phyloP scores from a whole-genome alignment of 306 rosid genomes.

The Dalbergia oliveri region DNA sequence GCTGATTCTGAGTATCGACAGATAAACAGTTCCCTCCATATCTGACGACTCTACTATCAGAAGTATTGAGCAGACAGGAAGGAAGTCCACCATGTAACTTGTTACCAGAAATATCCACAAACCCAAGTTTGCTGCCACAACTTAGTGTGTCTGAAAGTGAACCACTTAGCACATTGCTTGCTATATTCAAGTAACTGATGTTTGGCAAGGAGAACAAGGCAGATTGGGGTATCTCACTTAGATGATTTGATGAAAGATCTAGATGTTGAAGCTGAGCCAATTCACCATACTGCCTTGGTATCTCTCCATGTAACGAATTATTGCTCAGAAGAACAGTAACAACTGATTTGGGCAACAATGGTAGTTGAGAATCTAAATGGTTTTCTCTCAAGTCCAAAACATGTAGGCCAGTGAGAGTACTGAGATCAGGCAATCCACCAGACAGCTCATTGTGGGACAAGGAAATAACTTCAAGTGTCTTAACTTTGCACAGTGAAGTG shows the following conservation, averaged over 20 bases:
- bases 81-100: constrained; percentile 77
- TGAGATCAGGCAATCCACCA: constrained; percentile 72
- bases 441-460: constrained; percentile 73
- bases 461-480: constrained; percentile 65
- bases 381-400: constrained; percentile 77
- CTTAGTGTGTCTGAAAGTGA: constrained; percentile 55
- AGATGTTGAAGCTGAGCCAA: constrained; percentile 82
- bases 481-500: constrained; percentile 57
- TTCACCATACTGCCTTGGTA: constrained; percentile 66
- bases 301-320: constrained; percentile 71
- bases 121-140: constrained; percentile 77
- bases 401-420: constrained; percentile 60
- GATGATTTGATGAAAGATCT: constrained; percentile 74
- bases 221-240: constrained; percentile 65
- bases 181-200: constrained; percentile 75
- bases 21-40: constrained; percentile 74
- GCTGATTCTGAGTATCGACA: constrained; percentile 59
- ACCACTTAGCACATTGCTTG: constrained; percentile 67
- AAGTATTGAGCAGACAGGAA: constrained; percentile 66
- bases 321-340: constrained; percentile 71
- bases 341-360: constrained; percentile 65
- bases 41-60: constrained; percentile 64
- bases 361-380: constrained; percentile 71
- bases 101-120: constrained; percentile 78
- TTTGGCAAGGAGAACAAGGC: constrained; percentile 67